Evolutionary conservation across 495 filamentous ascomycete genomes (phyloP), one percentile per base, ranked within the genome.

Genomic region (Xylaria acuta): DNA sequence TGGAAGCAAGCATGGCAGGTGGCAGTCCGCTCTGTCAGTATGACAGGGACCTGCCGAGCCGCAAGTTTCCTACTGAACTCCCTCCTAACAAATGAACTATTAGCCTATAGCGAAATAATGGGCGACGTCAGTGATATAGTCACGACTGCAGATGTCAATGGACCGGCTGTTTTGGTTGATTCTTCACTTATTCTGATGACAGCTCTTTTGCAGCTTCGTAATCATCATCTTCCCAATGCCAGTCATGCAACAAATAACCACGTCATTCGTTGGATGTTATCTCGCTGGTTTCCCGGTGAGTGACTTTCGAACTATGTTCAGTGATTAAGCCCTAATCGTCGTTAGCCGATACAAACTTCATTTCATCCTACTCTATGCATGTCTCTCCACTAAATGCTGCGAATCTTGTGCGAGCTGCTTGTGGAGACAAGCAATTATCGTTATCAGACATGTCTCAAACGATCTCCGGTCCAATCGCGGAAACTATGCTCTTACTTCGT

Each of bases 1-100:
- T 98, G 95, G 95, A 84, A 87, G 45, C 88, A 91, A 71, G 84
- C 89, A 47, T 97, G 94, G 92, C 90, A 94, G 67, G 81, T 93
- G 12, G 87, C 91, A 38, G 87, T 87, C 53, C 89, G 94, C 38
- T 88, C 88, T 69, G 84, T 96, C 36, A 91, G 90, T 51, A 90
- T 92, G 38, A 86, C 90, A 53, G 78, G 83, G 3, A 93, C 89
- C 14, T 96, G 92, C 59, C 90, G 96, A 70, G 89, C 92, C 68
- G 94, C 96, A 51, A 95, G 94, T 74, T 87, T 93, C 75, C 82
- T 97, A 9, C 86, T 97, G 78, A 80, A 89, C 62, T 82, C 87
- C 30, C 85, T 97, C 53, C 75, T 97, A 5, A 84, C 89, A 54
- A 82, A 81, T 45, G 84, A 89, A 6, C 80, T 94, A 18, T 78